Evolutionary conservation across 306 rosid genomes (phyloP).

Genomic region (Pterocarpus santalinus): DNA sequence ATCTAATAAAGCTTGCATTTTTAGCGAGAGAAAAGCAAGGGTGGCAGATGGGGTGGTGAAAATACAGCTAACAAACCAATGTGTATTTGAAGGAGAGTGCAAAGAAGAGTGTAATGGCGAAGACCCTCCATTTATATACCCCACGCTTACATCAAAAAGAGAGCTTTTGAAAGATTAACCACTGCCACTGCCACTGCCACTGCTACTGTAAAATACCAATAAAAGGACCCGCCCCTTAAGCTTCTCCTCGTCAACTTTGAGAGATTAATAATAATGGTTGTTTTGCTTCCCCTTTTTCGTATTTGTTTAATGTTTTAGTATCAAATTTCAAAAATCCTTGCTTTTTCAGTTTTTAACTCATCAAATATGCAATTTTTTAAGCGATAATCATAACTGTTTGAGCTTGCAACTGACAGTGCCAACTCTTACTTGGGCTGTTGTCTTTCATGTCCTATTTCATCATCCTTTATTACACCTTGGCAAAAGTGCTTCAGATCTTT

Average conservation of each 20-base stretch:
- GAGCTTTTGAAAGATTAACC: conserved; percentile 96
- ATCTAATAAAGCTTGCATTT: conserved; percentile 20
- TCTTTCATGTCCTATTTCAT: conserved; percentile 56
- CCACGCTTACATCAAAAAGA: conserved; percentile 88
- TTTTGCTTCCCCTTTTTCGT: neutral
- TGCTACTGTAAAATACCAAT: conserved; percentile 60
- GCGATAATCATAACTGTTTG: conserved; percentile 62
- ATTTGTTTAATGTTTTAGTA: neutral
- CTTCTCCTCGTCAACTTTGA: conserved; percentile 43
- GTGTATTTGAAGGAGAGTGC: neutral
- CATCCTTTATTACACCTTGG: conserved; percentile 69
- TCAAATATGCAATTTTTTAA: conserved; percentile 49
- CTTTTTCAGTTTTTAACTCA: neutral
- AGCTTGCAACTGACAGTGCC: conserved; percentile 85
- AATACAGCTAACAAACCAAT: conserved; percentile 40
- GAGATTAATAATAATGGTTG: conserved; percentile 46
- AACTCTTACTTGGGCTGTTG: conserved; percentile 59
- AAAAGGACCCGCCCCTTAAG: conserved; percentile 45
- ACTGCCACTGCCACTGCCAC: conserved; percentile 94
- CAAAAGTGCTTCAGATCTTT: conserved; percentile 62
- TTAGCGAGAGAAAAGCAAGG: conserved; percentile 23
- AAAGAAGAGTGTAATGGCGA: conserved; percentile 27
- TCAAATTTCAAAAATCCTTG: too few species aligned
- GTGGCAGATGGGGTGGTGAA: conserved; percentile 8
- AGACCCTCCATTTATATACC: conserved; percentile 72